phyloP scores from a whole-genome alignment of 176 grass and related monocot species.

The Carex scoparia region DNA sequence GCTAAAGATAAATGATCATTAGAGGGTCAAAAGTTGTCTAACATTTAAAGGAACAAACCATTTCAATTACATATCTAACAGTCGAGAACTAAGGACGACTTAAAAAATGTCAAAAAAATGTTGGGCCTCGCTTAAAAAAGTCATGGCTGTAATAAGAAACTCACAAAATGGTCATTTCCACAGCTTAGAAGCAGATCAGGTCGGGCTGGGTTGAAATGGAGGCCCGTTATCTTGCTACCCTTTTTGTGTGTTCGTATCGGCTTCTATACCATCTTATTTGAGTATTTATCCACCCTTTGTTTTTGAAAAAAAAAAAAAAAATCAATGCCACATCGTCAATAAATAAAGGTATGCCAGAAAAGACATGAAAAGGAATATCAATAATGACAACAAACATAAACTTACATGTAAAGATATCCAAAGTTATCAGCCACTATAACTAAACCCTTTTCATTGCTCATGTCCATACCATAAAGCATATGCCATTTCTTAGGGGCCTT shows the following conservation, averaged over 20 bases:
- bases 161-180: conserved; percentile 95
- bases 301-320: conserved; percentile 3
- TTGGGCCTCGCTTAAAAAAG: background rate
- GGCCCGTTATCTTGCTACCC: conserved; percentile 80
- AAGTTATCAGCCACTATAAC: conserved; percentile 91
- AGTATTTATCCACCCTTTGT: conserved; percentile 60
- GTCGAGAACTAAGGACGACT: background rate
- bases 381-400: background rate
- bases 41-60: background rate
- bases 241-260: conserved; percentile 91
- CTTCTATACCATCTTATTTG: conserved; percentile 49
- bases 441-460: conserved; percentile 68
- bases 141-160: conserved; percentile 17
- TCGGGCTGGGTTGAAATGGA: conserved; percentile 75
- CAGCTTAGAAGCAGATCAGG: conserved; percentile 95
- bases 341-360: background rate
- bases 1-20: background rate
- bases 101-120: background rate
- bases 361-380: background rate
- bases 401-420: conserved; percentile 79
- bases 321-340: background rate
- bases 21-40: background rate
- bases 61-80: background rate
- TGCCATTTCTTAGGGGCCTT: conserved; percentile 77
- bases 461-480: conserved; percentile 95